Conservation (phyloP, 108 stramenopile genomes). For the Cyclotella kingstonii region DNA sequence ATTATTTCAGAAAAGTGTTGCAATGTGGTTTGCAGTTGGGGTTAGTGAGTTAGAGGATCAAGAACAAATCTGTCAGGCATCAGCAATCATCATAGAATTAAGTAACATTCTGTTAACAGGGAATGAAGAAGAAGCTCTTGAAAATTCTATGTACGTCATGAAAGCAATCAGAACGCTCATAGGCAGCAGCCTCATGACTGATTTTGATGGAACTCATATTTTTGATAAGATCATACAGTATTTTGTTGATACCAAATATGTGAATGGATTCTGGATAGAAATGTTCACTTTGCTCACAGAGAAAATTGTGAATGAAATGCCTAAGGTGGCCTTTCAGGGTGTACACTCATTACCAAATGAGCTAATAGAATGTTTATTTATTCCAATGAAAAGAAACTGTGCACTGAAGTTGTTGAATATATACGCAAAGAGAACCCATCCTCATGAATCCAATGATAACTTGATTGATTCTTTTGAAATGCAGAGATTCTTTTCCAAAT, state of each 20-base stretch:
- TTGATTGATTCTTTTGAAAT: slow-evolving; percentile 34
- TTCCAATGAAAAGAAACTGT: slow-evolving; percentile 49
- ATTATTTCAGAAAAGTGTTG: slow-evolving; percentile 34
- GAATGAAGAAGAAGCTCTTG: background rate
- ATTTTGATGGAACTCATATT: slow-evolving; percentile 15
- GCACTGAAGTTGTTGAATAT: slow-evolving; percentile 51
- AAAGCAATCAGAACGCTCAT: slow-evolving; percentile 21
- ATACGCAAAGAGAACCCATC: slow-evolving; percentile 30
- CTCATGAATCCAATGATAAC: slow-evolving; percentile 31
- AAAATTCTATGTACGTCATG: slow-evolving; percentile 27
- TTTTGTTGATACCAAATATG: slow-evolving; percentile 14
- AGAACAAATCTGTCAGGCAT: slow-evolving; percentile 18
- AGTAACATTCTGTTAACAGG: slow-evolving; percentile 18
- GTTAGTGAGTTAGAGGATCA: slow-evolving; percentile 14
- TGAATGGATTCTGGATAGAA: slow-evolving; percentile 23
- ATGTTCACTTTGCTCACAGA: slow-evolving; percentile 16
- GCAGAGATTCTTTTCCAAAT: slow-evolving; percentile 34
- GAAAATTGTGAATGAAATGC: slow-evolving; percentile 7
- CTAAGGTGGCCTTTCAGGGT: slow-evolving; percentile 8
- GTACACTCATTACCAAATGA: slow-evolving; percentile 26
- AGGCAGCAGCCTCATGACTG: slow-evolving; percentile 20
- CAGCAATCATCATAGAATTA: slow-evolving; percentile 6
- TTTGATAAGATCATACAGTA: slow-evolving; percentile 21
- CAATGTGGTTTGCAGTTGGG: slow-evolving; percentile 49
- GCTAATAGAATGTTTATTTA: slow-evolving; percentile 42